These are phyloP conservation scores for Boletus mariae DNA, from an alignment of 1,284 basidiomycete species.

Conservation along the genomic window DNA sequence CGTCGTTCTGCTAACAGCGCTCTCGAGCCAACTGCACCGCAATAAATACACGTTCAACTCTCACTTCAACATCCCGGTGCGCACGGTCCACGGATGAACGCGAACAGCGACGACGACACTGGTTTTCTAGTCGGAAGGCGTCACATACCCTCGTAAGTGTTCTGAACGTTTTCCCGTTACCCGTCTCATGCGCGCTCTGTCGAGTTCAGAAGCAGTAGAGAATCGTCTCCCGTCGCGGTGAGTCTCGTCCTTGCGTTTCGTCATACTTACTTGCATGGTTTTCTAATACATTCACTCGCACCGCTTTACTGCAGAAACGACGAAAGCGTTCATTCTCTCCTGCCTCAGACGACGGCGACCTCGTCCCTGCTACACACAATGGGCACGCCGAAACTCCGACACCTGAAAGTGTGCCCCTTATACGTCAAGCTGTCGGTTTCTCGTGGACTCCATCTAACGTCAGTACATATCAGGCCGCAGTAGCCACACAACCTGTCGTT, in stretches of 20 bases:
- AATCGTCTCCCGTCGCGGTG: slow-evolving; percentile 48
- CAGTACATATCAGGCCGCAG: slow-evolving; percentile 46
- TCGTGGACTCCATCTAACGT: slow-evolving; percentile 35
- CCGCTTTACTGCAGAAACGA: slow-evolving; percentile 28
- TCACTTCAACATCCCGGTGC: neutral
- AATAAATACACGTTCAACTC: neutral
- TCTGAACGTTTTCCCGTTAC: neutral
- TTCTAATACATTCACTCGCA: neutral
- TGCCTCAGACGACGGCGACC: slow-evolving; percentile 47
- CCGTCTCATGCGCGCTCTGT: slow-evolving; percentile 5
- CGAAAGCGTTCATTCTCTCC: slow-evolving; percentile 48
- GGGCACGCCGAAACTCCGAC: slow-evolving; percentile 48
- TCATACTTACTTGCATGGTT: neutral
- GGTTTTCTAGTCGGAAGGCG: slow-evolving; percentile 19
- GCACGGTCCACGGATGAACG: slow-evolving; percentile 16
- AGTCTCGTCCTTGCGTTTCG: slow-evolving; percentile 16
- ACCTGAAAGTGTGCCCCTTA: slow-evolving; percentile 43
- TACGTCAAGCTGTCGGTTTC: slow-evolving; percentile 56
- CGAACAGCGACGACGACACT: slow-evolving; percentile 16
- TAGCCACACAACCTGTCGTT: slow-evolving; percentile 23
- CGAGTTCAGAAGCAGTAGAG: slow-evolving; percentile 49
- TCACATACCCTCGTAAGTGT: slow-evolving; percentile 22
- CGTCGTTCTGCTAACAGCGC: neutral
- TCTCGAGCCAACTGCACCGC: neutral
- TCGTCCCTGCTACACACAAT: slow-evolving; percentile 35